Evolutionary conservation across 345 rosid genomes (phyloP).

Genomic region (Passiflora organensis): DNA sequence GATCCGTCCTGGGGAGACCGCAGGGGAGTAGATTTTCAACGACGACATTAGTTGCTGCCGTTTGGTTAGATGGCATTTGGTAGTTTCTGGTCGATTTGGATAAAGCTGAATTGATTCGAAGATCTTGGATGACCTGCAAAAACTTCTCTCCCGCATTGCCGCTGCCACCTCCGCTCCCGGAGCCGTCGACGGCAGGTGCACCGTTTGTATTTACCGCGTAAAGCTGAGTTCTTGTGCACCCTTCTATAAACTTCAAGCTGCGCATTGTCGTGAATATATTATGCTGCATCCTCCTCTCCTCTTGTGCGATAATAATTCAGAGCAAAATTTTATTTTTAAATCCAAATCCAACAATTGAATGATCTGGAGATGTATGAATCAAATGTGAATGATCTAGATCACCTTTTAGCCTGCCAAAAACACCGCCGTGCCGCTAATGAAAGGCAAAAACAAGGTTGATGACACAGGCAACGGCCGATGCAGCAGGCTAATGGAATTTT

Average conservation of each 20-base stretch:
- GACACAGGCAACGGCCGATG: conserved; percentile 16
- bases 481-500: conserved; percentile 24
- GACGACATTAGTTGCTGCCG: conserved; percentile 26
- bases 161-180: conserved; percentile 23
- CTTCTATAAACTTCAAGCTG: conserved; percentile 71
- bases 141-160: conserved; percentile 66
- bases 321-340: not conserved
- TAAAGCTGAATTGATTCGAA: conserved; percentile 51
- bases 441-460: not conserved
- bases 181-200: conserved; percentile 18
- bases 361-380: conserved; percentile 3
- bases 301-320: not conserved
- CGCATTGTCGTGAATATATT: conserved; percentile 82
- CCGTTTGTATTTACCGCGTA: conserved; percentile 52
- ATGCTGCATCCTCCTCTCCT: conserved; percentile 52
- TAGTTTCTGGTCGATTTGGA: conserved; percentile 41
- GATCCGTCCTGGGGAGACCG: conserved; percentile 69
- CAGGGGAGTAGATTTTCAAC: conserved; percentile 54
- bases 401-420: conserved; percentile 31
- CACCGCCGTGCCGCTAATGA: conserved; percentile 13
- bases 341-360: not conserved
- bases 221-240: conserved; percentile 72
- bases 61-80: conserved; percentile 21
- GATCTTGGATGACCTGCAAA: conserved; percentile 65
- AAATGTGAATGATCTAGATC: not conserved